Evolutionary conservation across 805 yeast genomes (phyloP).

Genomic region (Nakazawaea ishiwadae): DNA sequence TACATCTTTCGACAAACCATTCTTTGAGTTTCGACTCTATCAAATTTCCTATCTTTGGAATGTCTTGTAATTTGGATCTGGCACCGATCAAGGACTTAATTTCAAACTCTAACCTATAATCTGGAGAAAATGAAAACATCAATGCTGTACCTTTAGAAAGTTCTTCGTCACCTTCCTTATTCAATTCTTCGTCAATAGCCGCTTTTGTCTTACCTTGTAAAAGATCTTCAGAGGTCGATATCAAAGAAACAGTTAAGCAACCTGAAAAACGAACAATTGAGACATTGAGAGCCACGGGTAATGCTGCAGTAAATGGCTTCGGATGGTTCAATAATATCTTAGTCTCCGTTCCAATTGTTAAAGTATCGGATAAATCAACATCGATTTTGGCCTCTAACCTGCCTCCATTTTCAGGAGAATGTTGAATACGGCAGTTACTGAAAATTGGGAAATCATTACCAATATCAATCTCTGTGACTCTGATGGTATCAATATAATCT

Average conservation of each 20-base stretch:
- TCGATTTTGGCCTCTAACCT: constrained; percentile 82
- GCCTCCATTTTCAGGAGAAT: constrained; percentile 48
- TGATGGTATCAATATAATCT: constrained; percentile 72
- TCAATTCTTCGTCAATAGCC: constrained; percentile 15
- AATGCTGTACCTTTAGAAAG: constrained; percentile 56
- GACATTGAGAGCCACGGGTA: constrained; percentile 82
- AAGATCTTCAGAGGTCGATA: constrained; percentile 39
- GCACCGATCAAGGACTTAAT: constrained; percentile 91
- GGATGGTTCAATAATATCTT: constrained; percentile 77
- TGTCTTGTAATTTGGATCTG: constrained; percentile 84
- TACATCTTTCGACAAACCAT: constrained; percentile 91
- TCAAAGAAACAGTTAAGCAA: constrained; percentile 72
- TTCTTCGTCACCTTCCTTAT: constrained; percentile 14
- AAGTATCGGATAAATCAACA: constrained; percentile 82
- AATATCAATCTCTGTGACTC: constrained; percentile 81
- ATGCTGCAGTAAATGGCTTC: constrained; percentile 73
- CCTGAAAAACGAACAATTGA: constrained; percentile 91
- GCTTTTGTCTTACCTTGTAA: constrained; percentile 13
- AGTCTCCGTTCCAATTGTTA: constrained; percentile 84
- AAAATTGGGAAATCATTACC: constrained; percentile 96
- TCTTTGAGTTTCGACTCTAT: constrained; percentile 77
- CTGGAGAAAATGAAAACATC: constrained; percentile 88
- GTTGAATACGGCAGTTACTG: constrained; percentile 82
- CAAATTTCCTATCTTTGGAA: constrained; percentile 84
- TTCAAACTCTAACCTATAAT: constrained; percentile 82